Evolutionary conservation across 192 early-diverging fungal genomes (phyloP).

Genomic region (Ambispora gerdemannii): DNA sequence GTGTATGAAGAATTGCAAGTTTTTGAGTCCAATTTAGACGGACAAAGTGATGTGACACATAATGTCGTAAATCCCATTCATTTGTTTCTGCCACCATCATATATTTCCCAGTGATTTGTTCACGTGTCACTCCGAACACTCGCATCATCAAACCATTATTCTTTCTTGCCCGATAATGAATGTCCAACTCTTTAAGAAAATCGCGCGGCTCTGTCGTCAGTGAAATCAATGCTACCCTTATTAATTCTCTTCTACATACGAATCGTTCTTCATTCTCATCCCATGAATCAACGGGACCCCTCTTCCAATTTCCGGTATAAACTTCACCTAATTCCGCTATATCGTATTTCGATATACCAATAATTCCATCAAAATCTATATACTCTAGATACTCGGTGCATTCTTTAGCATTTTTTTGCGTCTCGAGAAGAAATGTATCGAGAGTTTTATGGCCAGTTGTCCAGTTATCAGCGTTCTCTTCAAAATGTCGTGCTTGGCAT

Average conservation of each 20-base stretch:
- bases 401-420: slow-evolving; percentile 22
- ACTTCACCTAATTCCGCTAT: neutral
- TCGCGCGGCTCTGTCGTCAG: neutral
- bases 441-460: neutral
- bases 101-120: slow-evolving; percentile 1
- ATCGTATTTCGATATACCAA: slow-evolving; percentile 6
- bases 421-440: slow-evolving; percentile 17
- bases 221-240: slow-evolving; percentile 20
- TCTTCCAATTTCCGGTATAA: slow-evolving; percentile 22
- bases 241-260: neutral
- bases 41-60: slow-evolving; percentile 19
- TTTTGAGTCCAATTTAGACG: slow-evolving; percentile 14
- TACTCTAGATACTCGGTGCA: slow-evolving; percentile 22
- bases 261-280: neutral
- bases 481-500: slow-evolving; percentile 14
- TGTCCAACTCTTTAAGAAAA: slow-evolving; percentile 23
- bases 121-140: slow-evolving; percentile 23
- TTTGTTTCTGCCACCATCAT: slow-evolving; percentile 25
- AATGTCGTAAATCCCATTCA: slow-evolving; percentile 30
- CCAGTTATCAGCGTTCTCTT: slow-evolving; percentile 23
- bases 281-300: slow-evolving; percentile 15
- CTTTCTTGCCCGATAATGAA: neutral
- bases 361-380: slow-evolving; percentile 9
- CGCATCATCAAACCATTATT: slow-evolving; percentile 17
- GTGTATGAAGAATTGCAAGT: slow-evolving; percentile 15